Conservation (phyloP, 2,329 filamentous ascomycete species). For the Pseudocercospora fijiensis region DNA sequence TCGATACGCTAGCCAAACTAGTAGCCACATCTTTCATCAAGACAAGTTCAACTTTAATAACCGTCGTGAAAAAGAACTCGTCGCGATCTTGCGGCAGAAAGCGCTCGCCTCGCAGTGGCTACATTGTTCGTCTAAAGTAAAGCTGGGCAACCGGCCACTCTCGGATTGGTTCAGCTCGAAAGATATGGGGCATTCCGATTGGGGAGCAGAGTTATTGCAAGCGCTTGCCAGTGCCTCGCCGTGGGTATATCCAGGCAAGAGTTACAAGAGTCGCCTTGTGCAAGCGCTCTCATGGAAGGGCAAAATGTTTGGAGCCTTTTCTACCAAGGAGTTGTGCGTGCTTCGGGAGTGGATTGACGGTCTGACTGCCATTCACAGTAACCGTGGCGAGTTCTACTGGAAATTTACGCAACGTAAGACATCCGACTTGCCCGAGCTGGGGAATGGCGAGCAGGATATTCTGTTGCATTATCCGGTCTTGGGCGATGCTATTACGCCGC, state of each 20-base stretch:
- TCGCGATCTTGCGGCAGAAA: no score
- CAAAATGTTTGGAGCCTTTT: constrained; percentile 6
- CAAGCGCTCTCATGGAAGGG: background rate
- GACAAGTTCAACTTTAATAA: no score
- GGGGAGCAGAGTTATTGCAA: background rate
- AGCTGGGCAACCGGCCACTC: background rate
- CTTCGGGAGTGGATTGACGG: background rate
- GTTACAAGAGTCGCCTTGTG: background rate
- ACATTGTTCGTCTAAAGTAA: background rate
- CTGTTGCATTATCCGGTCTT: background rate
- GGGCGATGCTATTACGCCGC: background rate
- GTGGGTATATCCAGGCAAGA: background rate
- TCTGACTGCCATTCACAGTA: no score
- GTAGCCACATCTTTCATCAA: no score
- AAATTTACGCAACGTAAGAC: background rate
- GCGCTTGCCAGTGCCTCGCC: background rate
- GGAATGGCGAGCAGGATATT: background rate
- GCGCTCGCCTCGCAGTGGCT: no score
- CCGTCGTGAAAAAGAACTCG: background rate
- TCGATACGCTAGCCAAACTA: no score
- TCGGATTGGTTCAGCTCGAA: background rate
- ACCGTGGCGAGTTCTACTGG: no score
- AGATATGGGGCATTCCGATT: background rate
- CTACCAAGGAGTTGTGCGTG: background rate
- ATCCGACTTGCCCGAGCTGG: background rate